Base-by-base conservation (phyloP, 495 filamentous ascomycete genomes). In the Penicillium herquei region DNA sequence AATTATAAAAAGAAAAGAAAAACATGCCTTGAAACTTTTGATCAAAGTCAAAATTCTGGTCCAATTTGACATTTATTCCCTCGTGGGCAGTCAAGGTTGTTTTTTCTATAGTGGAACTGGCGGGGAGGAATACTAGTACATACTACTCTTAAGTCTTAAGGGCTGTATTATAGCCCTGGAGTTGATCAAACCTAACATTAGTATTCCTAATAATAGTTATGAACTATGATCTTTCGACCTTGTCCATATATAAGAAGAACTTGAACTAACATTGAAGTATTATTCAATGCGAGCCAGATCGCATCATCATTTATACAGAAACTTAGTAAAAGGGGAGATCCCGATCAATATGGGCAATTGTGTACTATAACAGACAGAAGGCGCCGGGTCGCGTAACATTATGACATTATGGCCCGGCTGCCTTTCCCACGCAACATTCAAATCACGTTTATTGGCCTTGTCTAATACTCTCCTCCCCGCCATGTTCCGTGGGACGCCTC, bases 51-150 rank as follows among this genome's bases (percentile, higher is more conserved):
- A 42, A 56, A 10, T 13, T 56, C 11, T 30, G 39, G 58, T 32
- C 54, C 48, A 33, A 55, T 67, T 63, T 56, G 26, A 65, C 58
- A 63, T 54, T 48, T 4, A 13, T 49, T 42, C 18, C 65, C 65
- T 65, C 65, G 62, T 67, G 62, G 62, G 18, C 7, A 3, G 30
- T 21, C 7, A 18, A 44, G 26, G 7, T 41, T 41, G 11, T n/a
- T 10, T 41, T 41, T 41, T 13, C 52, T 51, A 35, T 34, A 10
- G 49, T 65, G 39, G 64, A 64, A 64, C 61, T 55, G 59, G 61
- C 47, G 61, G 64, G 64, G 59, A 21, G 49, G 21, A 26, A n/a
- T n/a, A n/a, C n/a, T n/a, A n/a, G n/a, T n/a, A n/a, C n/a, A n/a
- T n/a, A n/a, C n/a, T n/a, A n/a, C n/a, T n/a, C n/a, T n/a, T n/a